phyloP scores from a whole-genome alignment of 2,329 filamentous ascomycete genomes.

The Fusarium stilboides region DNA sequence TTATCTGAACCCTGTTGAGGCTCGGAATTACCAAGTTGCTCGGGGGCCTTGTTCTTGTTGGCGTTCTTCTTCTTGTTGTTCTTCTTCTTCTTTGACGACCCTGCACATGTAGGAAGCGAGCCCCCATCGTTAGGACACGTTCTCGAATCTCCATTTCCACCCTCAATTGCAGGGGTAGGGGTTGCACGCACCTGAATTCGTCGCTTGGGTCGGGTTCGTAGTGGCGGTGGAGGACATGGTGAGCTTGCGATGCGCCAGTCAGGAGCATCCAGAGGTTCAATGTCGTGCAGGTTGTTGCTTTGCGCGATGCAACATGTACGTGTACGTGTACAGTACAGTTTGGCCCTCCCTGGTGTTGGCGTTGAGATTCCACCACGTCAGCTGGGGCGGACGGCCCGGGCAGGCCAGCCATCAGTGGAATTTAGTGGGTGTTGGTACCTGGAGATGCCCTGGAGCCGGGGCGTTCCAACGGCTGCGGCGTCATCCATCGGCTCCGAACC shows the following conservation, averaged over 20 bases:
- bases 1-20: constrained; percentile 56
- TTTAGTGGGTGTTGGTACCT: constrained; percentile 46
- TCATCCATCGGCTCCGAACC: constrained; percentile 25
- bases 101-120: constrained; percentile 43
- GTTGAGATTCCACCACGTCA: constrained; percentile 47
- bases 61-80: constrained; percentile 73
- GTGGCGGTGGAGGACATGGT: constrained; percentile 60
- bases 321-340: constrained; percentile 20
- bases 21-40: constrained; percentile 54
- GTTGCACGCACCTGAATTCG: constrained; percentile 55
- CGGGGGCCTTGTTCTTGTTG: constrained; percentile 62
- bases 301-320: constrained; percentile 39
- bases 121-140: constrained; percentile 53
- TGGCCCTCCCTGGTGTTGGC: constrained; percentile 40
- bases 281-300: constrained; percentile 37
- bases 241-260: constrained; percentile 38
- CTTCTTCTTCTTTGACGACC: constrained; percentile 69
- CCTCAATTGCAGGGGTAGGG: constrained; percentile 46
- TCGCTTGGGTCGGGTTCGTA: constrained; percentile 55
- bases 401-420: constrained; percentile 28
- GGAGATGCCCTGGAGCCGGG: constrained; percentile 32
- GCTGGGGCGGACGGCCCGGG: constrained; percentile 22
- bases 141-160: constrained; percentile 44
- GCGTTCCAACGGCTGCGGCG: constrained; percentile 36
- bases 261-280: constrained; percentile 46